Evolutionary conservation across 208 protist genomes (phyloP), one percentile per base, ranked within the genome.

Genomic region (Acanthamoeba triangularis): DNA sequence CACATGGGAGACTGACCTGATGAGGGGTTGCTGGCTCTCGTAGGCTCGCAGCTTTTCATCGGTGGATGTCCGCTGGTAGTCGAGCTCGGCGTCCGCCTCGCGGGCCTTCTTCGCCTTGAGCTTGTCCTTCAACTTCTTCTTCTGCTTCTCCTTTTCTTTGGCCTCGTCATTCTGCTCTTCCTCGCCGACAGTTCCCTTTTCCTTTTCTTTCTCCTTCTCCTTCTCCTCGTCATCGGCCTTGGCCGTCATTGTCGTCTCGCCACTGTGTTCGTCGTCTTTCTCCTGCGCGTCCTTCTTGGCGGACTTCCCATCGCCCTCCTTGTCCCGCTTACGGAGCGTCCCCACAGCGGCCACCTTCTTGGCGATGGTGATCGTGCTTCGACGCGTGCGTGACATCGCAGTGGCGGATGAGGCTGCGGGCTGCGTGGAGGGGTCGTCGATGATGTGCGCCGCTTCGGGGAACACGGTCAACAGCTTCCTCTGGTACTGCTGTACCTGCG

Each of bases 1-100:
- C 4, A 6, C 18, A 74, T 6, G 67, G 4, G 37, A n/a, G 14
- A n/a, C 30, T 13, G n/a, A 59, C 49, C 90, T 54, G 16, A 94
- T 94, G 56, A 94, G 90, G n/a, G 90, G 90, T 47, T 94, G 90
- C 41, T 94, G 90, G n/a, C 5, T n/a, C 56, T 94, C 90, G 54
- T 94, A 94, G 20, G 44, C 67, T 61, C 44, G 82, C 90, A 94
- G n/a, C 54, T 94, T 94, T 23, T 94, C 90, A 5, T 94, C 90
- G 33, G 63, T 35, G 49, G 13, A 25, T 7, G 56, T 59, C 67
- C 84, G 82, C 49, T 74, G 61, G 65, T 93, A 93, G 20, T 76
- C 35, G 2, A n/a, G 6, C 35, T 85, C 52, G n/a, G 44, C 72
- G 3, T 94, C 69, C 10, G 44, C 56, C 28, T 94, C 67, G 8